Conservation (phyloP, 768 basidiomycete genomes). For the Mycena filopes region DNA sequence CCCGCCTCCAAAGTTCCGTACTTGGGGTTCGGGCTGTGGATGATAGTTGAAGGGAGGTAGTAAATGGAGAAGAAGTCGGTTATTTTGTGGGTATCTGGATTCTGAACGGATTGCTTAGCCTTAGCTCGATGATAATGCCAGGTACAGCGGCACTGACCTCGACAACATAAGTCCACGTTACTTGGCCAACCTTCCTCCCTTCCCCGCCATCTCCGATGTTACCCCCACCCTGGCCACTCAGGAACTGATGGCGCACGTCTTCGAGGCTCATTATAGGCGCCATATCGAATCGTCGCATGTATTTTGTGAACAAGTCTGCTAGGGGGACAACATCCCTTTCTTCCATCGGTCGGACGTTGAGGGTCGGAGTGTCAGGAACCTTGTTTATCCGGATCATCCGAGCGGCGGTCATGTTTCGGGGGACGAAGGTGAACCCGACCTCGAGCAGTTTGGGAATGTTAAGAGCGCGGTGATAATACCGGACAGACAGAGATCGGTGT, state of each 20-base stretch:
- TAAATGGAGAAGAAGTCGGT: conserved; percentile 99
- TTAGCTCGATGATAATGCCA: background rate
- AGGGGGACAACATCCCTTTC: conserved; percentile 80
- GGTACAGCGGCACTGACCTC: conserved; percentile 64
- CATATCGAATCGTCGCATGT: conserved; percentile 90
- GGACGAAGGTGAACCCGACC: conserved; percentile 88
- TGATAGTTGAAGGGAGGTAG: conserved; percentile 93
- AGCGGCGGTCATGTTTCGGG: conserved; percentile 90
- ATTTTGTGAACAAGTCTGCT: conserved; percentile 74
- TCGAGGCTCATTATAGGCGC: conserved; percentile 76
- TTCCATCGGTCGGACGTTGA: conserved; percentile 90
- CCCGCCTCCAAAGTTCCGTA: conserved; percentile 87
- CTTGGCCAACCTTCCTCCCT: conserved; percentile 78
- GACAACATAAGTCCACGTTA: conserved; percentile 96
- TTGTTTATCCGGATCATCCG: conserved; percentile 85
- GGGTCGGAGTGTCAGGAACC: conserved; percentile 62
- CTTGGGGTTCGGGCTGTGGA: conserved; percentile 75
- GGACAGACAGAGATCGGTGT: conserved; percentile 91
- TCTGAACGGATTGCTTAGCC: conserved; percentile 55
- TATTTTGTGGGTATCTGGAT: conserved; percentile 82
- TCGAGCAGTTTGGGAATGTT: conserved; percentile 95
- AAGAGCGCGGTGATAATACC: conserved; percentile 92
- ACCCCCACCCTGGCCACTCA: conserved; percentile 82
- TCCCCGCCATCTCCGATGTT: conserved; percentile 58
- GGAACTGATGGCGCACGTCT: conserved; percentile 88